Conservation (phyloP, 805 yeast genomes). For the Lipomyces starkeyi region DNA sequence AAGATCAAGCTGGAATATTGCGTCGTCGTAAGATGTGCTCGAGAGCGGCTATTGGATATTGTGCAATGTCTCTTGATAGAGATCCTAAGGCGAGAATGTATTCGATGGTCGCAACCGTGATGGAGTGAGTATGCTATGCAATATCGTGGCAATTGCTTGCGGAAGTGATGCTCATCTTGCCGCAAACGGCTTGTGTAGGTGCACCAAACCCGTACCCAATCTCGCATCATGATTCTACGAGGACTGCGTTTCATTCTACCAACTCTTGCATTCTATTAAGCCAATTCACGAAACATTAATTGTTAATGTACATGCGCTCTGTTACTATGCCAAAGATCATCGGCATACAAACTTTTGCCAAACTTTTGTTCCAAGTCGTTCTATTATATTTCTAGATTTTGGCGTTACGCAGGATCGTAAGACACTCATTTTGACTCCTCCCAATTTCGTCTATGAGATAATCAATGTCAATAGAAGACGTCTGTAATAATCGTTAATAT, state of each 20-base stretch:
- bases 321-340: not conserved
- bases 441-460: constrained; percentile 25
- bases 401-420: constrained; percentile 26
- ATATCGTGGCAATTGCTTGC: not conserved
- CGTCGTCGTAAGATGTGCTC: not conserved
- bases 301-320: not conserved
- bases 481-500: constrained; percentile 10
- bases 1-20: not conserved
- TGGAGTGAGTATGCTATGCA: not conserved
- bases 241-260: not conserved
- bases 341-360: not conserved
- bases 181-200: not conserved
- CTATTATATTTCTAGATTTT: constrained; percentile 14
- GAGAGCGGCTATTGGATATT: not conserved
- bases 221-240: not conserved
- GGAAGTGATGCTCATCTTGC: not conserved
- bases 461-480: constrained; percentile 13
- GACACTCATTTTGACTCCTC: constrained; percentile 26
- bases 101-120: not conserved
- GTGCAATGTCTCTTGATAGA: not conserved
- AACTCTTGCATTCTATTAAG: too few species aligned
- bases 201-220: not conserved
- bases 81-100: not conserved
- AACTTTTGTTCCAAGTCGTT: not conserved
- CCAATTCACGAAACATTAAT: not conserved